Conservation (phyloP, 2,329 filamentous ascomycete species). For the Chaetomiaceae sp. region DNA sequence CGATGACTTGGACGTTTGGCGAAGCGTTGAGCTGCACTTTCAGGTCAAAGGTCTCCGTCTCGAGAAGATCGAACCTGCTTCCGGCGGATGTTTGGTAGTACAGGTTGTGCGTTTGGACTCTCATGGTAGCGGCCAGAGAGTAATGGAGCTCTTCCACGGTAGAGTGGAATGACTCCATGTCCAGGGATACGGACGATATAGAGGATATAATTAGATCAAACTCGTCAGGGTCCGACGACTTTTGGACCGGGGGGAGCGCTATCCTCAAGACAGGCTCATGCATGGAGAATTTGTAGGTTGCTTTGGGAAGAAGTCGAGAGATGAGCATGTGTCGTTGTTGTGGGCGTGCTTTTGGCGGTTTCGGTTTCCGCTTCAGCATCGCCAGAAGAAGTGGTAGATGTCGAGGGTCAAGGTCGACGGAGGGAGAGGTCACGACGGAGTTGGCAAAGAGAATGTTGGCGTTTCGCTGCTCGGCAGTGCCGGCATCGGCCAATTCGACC, state of each 20-base stretch:
- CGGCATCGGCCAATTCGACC: conserved; percentile 70
- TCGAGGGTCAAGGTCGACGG: conserved; percentile 85
- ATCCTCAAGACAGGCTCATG: conserved; percentile 94
- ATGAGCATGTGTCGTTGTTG: conserved; percentile 64
- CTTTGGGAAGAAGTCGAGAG: conserved; percentile 87
- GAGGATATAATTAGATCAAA: conserved; percentile 95
- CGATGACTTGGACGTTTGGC: conserved; percentile 78
- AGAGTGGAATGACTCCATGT: conserved; percentile 94
- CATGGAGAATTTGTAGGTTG: conserved; percentile 90
- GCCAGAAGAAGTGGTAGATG: conserved; percentile 83
- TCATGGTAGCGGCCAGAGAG: conserved; percentile 73
- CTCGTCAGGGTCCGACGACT: conserved; percentile 63
- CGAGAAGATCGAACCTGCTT: conserved; percentile 77
- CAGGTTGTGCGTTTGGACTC: conserved; percentile 79
- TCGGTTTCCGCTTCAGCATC: conserved; percentile 58
- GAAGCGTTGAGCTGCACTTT: conserved; percentile 81
- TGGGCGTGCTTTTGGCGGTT: conserved; percentile 35
- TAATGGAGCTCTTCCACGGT: conserved; percentile 81
- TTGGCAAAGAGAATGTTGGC: conserved; percentile 96
- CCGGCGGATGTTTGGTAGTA: conserved; percentile 91
- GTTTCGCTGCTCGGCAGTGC: conserved; percentile 76
- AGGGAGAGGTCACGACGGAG: conserved; percentile 91
- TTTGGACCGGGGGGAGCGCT: conserved; percentile 73
- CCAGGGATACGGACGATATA: conserved; percentile 87
- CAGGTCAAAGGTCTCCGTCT: conserved; percentile 82